Percentiles rank a stretch among this genome's conserved stretches.
phyloP scores from a whole-genome alignment of 805 yeast species.

The Lipomyces mesembrius region DNA sequence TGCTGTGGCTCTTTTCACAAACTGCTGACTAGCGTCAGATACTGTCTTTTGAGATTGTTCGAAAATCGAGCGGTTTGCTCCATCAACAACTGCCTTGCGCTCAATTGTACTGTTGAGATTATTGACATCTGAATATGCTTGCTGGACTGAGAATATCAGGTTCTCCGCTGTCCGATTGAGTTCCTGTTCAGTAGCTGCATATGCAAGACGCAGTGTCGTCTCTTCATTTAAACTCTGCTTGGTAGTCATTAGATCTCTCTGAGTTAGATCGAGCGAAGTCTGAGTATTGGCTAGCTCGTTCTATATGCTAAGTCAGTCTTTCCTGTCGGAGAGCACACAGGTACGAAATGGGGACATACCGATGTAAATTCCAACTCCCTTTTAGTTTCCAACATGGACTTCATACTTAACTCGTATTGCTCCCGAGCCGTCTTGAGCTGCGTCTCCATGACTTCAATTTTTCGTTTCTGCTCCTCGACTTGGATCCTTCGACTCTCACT shows the following conservation, averaged over 20 bases:
- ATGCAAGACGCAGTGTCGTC: slow-evolving; percentile 39
- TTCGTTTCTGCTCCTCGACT: slow-evolving; percentile 57
- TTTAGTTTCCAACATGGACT: slow-evolving; percentile 39
- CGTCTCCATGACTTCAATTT: slow-evolving; percentile 55
- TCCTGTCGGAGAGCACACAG: not conserved
- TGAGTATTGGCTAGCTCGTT: slow-evolving; percentile 33
- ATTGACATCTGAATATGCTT: slow-evolving; percentile 37
- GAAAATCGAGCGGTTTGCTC: slow-evolving; percentile 22
- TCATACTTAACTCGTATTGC: slow-evolving; percentile 49
- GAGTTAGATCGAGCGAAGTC: slow-evolving; percentile 26
- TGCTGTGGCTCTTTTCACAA: slow-evolving; percentile 56
- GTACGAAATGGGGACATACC: slow-evolving; percentile 10
- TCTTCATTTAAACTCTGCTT: slow-evolving; percentile 38
- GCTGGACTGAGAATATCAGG: slow-evolving; percentile 38
- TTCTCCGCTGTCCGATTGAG: slow-evolving; percentile 40
- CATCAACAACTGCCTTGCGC: slow-evolving; percentile 26
- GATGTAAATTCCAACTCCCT: slow-evolving; percentile 33
- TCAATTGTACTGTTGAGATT: slow-evolving; percentile 36
- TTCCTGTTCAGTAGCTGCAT: slow-evolving; percentile 43
- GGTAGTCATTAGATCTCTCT: slow-evolving; percentile 31
- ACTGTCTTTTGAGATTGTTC: slow-evolving; percentile 45
- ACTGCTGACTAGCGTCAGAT: slow-evolving; percentile 55
- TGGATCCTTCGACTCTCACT: slow-evolving; percentile 56
- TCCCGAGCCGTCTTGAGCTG: slow-evolving; percentile 52
- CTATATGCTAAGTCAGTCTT: slow-evolving; percentile 7